phyloP scores from a whole-genome alignment of 495 filamentous ascomycete species.

The Aspergillus ostianus region DNA sequence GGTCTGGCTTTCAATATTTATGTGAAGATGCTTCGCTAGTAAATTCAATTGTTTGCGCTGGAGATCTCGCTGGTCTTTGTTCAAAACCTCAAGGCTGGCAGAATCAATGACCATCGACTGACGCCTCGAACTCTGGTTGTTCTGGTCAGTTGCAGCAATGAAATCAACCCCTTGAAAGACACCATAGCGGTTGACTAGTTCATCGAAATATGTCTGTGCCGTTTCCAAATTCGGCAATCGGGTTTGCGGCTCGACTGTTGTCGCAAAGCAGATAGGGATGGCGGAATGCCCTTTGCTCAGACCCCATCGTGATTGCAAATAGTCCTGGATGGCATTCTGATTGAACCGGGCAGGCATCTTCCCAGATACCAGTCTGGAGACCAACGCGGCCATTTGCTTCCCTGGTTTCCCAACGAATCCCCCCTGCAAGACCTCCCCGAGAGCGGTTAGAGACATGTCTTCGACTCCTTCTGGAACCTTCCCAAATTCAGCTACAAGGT shows the following conservation, averaged over 20 bases:
- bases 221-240: slow-evolving; percentile 82
- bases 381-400: slow-evolving; percentile 88
- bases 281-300: slow-evolving; percentile 75
- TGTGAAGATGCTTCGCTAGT: slow-evolving; percentile 88
- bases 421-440: slow-evolving; percentile 88
- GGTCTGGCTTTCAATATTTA: slow-evolving; percentile 59
- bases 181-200: slow-evolving; percentile 82
- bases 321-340: slow-evolving; percentile 86
- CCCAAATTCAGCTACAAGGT: slow-evolving; percentile 96
- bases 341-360: slow-evolving; percentile 99
- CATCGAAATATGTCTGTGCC: slow-evolving; percentile 86
- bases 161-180: slow-evolving; percentile 75
- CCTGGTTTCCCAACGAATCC: slow-evolving; percentile 95
- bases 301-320: slow-evolving; percentile 89
- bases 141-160: slow-evolving; percentile 35
- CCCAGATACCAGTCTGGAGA: slow-evolving; percentile 90
- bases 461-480: slow-evolving; percentile 97
- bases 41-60: slow-evolving; percentile 96
- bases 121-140: neutral
- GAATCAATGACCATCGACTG: slow-evolving; percentile 84
- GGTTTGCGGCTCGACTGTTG: slow-evolving; percentile 84
- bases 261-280: slow-evolving; percentile 64
- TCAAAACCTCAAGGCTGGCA: slow-evolving; percentile 87
- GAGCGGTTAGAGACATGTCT: slow-evolving; percentile 88
- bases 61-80: slow-evolving; percentile 83